These are phyloP conservation scores for Solioccasus polychromus DNA, from an alignment of 768 basidiomycete genomes.

Conservation along the genomic window DNA sequence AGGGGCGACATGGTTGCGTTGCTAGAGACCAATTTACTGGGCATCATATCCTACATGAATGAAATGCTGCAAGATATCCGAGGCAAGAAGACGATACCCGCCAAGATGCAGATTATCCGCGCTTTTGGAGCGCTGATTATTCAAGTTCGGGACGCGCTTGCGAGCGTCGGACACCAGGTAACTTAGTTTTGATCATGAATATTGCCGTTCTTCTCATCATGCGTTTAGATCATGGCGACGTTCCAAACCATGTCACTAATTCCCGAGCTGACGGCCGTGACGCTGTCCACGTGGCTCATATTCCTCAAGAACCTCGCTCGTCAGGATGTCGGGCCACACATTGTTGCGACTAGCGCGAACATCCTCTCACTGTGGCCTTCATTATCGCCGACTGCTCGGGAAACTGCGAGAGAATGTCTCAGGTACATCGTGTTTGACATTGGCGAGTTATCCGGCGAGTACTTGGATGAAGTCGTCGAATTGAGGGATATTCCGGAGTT, in stretches of 20 bases:
- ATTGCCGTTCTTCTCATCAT: constrained; percentile 1
- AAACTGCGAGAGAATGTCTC: constrained; percentile 57
- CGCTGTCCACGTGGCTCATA: constrained; percentile 73
- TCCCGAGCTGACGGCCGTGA: constrained; percentile 71
- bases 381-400: constrained; percentile 51
- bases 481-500: constrained; percentile 71
- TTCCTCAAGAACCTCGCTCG: constrained; percentile 70
- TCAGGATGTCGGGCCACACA: constrained; percentile 74
- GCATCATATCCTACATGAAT: constrained; percentile 80
- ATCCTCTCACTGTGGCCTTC: constrained; percentile 74
- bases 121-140: constrained; percentile 73
- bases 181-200: constrained; percentile 11
- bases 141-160: constrained; percentile 68
- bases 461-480: constrained; percentile 80
- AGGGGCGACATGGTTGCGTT: constrained; percentile 51
- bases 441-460: constrained; percentile 47
- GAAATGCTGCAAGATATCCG: constrained; percentile 83
- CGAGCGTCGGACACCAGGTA: constrained; percentile 85
- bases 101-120: constrained; percentile 76
- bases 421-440: constrained; percentile 67
- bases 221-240: constrained; percentile 84
- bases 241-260: constrained; percentile 86
- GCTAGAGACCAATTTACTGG: constrained; percentile 76
- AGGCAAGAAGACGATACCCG: constrained; percentile 64
- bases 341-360: constrained; percentile 85